Conservation (phyloP, 2,329 filamentous ascomycete genomes). For the Cladosporium sp. region DNA sequence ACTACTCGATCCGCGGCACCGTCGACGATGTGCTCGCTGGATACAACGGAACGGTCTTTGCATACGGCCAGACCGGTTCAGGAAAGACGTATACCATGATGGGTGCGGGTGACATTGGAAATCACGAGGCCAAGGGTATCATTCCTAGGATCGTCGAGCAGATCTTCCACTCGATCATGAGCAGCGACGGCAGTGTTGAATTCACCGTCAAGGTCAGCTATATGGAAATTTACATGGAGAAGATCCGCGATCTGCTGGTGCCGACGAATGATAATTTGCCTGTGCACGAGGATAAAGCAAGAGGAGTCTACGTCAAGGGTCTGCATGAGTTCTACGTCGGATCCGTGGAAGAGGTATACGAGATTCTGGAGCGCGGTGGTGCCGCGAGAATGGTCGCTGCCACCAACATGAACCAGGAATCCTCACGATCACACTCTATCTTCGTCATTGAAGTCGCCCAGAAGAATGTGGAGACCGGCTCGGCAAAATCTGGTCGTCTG, state of each 20-base stretch:
- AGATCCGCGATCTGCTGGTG: slow-evolving; percentile 85
- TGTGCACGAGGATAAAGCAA: slow-evolving; percentile 95
- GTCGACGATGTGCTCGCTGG: slow-evolving; percentile 98
- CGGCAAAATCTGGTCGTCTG: slow-evolving; percentile 90
- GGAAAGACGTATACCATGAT: slow-evolving; percentile 99
- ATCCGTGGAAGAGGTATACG: slow-evolving; percentile 91
- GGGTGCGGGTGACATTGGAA: slow-evolving; percentile 81
- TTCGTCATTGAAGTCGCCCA: slow-evolving; percentile 96
- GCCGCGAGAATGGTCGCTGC: slow-evolving; percentile 85
- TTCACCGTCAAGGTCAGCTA: slow-evolving; percentile 98
- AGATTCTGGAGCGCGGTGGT: slow-evolving; percentile 92
- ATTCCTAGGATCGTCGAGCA: slow-evolving; percentile 96
- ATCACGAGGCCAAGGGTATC: slow-evolving; percentile 82
- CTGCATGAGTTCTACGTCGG: slow-evolving; percentile 93
- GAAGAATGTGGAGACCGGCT: slow-evolving; percentile 95
- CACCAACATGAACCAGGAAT: slow-evolving; percentile 99
- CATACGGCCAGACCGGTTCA: slow-evolving; percentile 95
- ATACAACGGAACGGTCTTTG: slow-evolving; percentile 98
- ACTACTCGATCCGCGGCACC: slow-evolving; percentile 92
- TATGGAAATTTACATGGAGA: slow-evolving; percentile 99
- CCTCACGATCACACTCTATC: slow-evolving; percentile 95
- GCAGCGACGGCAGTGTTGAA: slow-evolving; percentile 88
- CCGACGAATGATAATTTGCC: slow-evolving; percentile 95
- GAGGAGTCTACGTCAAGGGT: slow-evolving; percentile 95
- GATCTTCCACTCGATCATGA: slow-evolving; percentile 92